Evolutionary conservation across 106 monocot species (phyloP).

Genomic region (Dendrobium huoshanense): DNA sequence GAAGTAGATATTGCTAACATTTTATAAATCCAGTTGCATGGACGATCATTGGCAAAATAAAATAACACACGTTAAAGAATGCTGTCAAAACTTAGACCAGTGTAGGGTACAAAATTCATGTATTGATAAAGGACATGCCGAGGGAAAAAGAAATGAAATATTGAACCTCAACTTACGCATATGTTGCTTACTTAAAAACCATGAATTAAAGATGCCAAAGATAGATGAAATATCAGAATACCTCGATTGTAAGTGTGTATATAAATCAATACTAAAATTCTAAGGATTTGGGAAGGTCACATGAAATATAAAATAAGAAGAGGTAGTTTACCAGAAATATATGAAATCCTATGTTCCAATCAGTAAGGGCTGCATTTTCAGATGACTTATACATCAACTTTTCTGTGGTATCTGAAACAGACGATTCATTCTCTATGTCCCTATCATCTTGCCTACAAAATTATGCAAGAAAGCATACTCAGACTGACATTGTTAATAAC

Average conservation of each 20-base stretch:
- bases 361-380: conserved; percentile 56
- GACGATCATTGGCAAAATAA: not conserved
- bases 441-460: conserved; percentile 58
- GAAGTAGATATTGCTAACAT: too few relatives aligned
- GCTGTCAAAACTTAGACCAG: not conserved
- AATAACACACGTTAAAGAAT: not conserved
- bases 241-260: not conserved
- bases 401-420: conserved; percentile 34
- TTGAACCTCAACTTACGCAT: not conserved
- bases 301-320: not conserved
- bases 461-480: conserved; percentile 3
- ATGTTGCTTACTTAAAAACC: not conserved
- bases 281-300: not conserved
- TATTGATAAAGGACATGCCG: not conserved
- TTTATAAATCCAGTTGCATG: too few relatives aligned
- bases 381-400: conserved; percentile 46
- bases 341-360: conserved; percentile 92
- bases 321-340: conserved; percentile 62
- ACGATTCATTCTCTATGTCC: conserved; percentile 49
- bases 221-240: conserved; percentile 2
- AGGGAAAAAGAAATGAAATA: not conserved
- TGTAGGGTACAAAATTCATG: not conserved
- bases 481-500: not conserved
- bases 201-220: not conserved
- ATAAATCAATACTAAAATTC: not conserved